Evolutionary conservation across 306 rosid genomes (phyloP), one percentile per base, ranked within the genome.

Genomic region (Malus orientalis): DNA sequence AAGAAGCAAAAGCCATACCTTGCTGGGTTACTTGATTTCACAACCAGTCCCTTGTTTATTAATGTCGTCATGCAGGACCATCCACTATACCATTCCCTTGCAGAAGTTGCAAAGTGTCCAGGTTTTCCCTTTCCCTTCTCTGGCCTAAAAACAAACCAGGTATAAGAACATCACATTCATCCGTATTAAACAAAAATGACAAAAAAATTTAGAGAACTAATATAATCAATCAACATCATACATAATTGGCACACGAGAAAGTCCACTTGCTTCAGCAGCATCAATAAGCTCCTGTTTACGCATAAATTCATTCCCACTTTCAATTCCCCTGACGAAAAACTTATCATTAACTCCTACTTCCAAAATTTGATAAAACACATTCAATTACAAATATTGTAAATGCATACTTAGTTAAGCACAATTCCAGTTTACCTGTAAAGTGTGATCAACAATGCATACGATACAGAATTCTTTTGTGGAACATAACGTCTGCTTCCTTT

Each of bases 191-290:
- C 57, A 70, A 18, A 74, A 72, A 57, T 36, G n/a, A 27, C 27
- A 32, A 42, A 80, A 2, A 78, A 47, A 76, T 1, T 67, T 38
- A 51, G 62, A 76, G 12, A 79, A 40, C 20, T 72, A 68, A 66
- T 40, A 53, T 53, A 30, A 68, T 71, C 57, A 80, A 54, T 65
- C 23, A 70, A 6, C 30, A 58, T 80, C 93, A 76, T 89, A 92
- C 98, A 57, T 88, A 81, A 94, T 88, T 25, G 97, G 86, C 67
- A 67, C 93, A 81, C 97, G 89, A 80, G 96, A 90, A 68, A 94
- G 90, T 44, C 95, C 97, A 81, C 98, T 94, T 32, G 96, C 96
- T 94, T 94, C 98, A 49, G 98, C 91, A 71, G 93, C 97, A 80
- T 89, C 98, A 55, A 92, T 88, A 75, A 94, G 95, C 84, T 92